Evolutionary conservation across 2,329 filamentous ascomycete genomes (phyloP), one percentile per base, ranked within the genome.

Genomic region (Fusarium anguioides): DNA sequence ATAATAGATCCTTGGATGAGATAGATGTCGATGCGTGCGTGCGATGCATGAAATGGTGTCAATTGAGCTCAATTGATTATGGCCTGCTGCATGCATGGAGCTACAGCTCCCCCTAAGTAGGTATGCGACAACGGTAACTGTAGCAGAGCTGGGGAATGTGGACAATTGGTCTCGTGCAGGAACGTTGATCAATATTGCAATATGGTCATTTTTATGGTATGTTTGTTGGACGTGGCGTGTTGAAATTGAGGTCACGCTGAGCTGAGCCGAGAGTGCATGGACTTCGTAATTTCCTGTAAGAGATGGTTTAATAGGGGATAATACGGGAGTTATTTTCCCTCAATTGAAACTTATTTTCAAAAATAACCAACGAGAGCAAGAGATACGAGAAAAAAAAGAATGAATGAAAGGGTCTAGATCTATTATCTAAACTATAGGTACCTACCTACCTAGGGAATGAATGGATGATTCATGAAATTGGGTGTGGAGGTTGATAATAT

Each of bases 381-480:
- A 58, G 40, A 40, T 35, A 27, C 14, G 14, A 24, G 18, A 24
- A 27, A 21, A 15, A 3, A 42, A 15, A 51, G 21, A 41, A 40
- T n/a, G n/a, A n/a, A n/a, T n/a, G 11, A 49, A 27, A 23, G 21
- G 21, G 21, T 44, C n/a, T 15, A 12, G 29, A 39, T n/a, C 31
- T n/a, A 15, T 18, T 39, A 24, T 61, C 12, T 12, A 40, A 29
- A 41, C 44, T 15, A n/a, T n/a, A n/a, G n/a, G n/a, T n/a, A n/a
- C n/a, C n/a, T n/a, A n/a, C n/a, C n/a, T n/a, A n/a, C n/a, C n/a
- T n/a, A 26, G 21, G 14, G 11, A 33, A 45, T 26, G n/a, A 46
- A 60, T 66, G 63, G 55, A 68, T 68, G 65, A 68, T 68, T 68
- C 65, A 68, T 69, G 49, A 54, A 44, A 54, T 52, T 60, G 29